phyloP scores from a whole-genome alignment of 106 monocot genomes.

The Dendrobium catenatum region DNA sequence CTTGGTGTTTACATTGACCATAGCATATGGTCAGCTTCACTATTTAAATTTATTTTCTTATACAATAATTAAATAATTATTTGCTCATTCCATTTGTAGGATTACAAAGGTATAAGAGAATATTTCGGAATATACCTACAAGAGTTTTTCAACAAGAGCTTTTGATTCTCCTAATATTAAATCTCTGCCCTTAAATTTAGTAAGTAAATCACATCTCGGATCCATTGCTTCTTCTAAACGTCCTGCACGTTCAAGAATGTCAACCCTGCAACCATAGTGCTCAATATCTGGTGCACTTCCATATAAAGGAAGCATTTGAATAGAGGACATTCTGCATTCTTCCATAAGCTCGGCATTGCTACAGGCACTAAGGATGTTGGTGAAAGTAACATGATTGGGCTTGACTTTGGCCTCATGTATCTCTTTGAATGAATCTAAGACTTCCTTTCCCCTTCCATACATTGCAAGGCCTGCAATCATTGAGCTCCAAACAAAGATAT shows the following conservation, averaged over 20 bases:
- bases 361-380: slow-evolving; percentile 40
- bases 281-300: slow-evolving; percentile 25
- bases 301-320: slow-evolving; percentile 27
- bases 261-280: slow-evolving; percentile 51
- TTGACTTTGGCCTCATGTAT: slow-evolving; percentile 24
- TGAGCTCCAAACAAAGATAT: slow-evolving; percentile 47
- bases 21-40: no score
- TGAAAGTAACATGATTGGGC: slow-evolving; percentile 43
- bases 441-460: slow-evolving; percentile 33
- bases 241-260: slow-evolving; percentile 53
- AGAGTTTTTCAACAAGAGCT: no score
- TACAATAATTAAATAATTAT: no score
- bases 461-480: slow-evolving; percentile 46
- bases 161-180: no score
- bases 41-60: no score
- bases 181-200: no score
- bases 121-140: no score
- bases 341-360: slow-evolving; percentile 41
- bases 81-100: no score
- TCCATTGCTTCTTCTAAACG: slow-evolving; percentile 31
- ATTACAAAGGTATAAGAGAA: no score
- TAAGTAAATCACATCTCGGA: background rate
- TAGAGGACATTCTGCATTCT: slow-evolving; percentile 22
- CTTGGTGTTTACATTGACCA: no score
- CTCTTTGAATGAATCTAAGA: slow-evolving; percentile 32